Evolutionary conservation across 371 early-diverging fungal genomes (phyloP).

Genomic region (Quaeritorhiza haematococci): DNA sequence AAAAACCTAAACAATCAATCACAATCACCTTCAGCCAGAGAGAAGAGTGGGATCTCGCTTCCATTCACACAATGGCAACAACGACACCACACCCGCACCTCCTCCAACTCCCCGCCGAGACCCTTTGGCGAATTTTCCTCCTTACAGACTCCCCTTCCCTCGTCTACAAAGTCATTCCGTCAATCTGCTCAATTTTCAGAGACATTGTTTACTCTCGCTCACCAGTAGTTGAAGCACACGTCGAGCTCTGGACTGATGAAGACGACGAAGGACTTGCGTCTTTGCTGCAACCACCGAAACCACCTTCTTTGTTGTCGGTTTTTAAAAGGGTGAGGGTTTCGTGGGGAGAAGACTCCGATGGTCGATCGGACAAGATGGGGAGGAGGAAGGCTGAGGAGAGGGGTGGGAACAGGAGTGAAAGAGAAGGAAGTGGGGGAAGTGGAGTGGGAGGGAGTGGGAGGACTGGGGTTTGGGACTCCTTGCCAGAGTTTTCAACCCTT

Average conservation of each 20-base stretch:
- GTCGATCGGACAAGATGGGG: too few species aligned
- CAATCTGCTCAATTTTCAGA: conserved; percentile 10
- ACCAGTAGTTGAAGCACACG: conserved; percentile 9
- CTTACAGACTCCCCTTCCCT: conserved; percentile 14
- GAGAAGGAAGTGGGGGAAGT: too few species aligned
- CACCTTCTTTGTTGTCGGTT: neutral
- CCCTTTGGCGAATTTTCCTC: conserved; percentile 20
- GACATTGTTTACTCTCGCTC: conserved; percentile 1
- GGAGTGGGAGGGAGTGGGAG: too few species aligned
- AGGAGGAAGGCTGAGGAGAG: too few species aligned
- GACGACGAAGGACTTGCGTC: conserved; percentile 13
- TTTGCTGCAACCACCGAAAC: conserved; percentile 14
- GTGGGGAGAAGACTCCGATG: too few species aligned
- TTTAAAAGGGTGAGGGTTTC: conserved; percentile 8
- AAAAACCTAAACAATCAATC: too few species aligned
- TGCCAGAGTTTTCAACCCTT: neutral
- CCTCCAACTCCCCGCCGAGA: conserved; percentile 19
- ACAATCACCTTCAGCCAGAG: too few species aligned
- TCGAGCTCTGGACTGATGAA: conserved; percentile 16
- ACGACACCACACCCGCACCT: too few species aligned
- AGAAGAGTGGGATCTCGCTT: too few species aligned
- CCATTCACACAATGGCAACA: too few species aligned
- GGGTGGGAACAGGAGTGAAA: too few species aligned
- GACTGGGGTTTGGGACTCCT: too few species aligned
- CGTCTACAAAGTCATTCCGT: conserved; percentile 12